Conservation (phyloP, 2,329 filamentous ascomycete genomes). For the Diplodia seriata region DNA sequence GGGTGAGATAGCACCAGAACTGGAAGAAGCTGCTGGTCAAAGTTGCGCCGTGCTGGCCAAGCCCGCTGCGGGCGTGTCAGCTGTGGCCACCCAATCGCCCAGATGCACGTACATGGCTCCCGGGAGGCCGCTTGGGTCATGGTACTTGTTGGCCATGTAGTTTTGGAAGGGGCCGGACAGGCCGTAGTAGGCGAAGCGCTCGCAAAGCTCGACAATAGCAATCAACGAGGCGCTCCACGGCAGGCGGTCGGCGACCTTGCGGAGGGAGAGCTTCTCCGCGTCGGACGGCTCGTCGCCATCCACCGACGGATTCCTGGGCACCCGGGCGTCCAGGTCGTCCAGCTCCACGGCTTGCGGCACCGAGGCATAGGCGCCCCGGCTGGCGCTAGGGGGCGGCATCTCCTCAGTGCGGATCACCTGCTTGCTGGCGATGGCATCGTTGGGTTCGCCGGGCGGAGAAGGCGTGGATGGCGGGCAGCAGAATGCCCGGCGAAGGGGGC, state of each 20-base stretch:
- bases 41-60: constrained; percentile 53
- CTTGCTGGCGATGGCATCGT: background rate
- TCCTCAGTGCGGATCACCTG: background rate
- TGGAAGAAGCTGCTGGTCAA: constrained; percentile 57
- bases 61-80: constrained; percentile 39
- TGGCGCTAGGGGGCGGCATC: constrained; percentile 21
- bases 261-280: constrained; percentile 52
- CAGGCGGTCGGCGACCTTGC: constrained; percentile 56
- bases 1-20: constrained; percentile 58
- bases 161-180: constrained; percentile 58
- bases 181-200: constrained; percentile 58
- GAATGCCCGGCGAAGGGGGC: background rate
- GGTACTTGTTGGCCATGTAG: constrained; percentile 55
- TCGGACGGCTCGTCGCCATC: constrained; percentile 47
- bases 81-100: background rate
- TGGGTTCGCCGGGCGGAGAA: constrained; percentile 4
- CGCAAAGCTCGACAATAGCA: constrained; percentile 58
- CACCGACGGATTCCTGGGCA: constrained; percentile 18
- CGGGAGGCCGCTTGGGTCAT: constrained; percentile 50
- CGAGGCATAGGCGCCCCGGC: constrained; percentile 25
- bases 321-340: background rate
- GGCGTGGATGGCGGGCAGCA: constrained; percentile 5
- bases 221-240: constrained; percentile 57
- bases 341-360: constrained; percentile 29
- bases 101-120: constrained; percentile 42